phyloP scores from a whole-genome alignment of 371 early-diverging fungal species.

The Cokeromyces recurvatus region DNA sequence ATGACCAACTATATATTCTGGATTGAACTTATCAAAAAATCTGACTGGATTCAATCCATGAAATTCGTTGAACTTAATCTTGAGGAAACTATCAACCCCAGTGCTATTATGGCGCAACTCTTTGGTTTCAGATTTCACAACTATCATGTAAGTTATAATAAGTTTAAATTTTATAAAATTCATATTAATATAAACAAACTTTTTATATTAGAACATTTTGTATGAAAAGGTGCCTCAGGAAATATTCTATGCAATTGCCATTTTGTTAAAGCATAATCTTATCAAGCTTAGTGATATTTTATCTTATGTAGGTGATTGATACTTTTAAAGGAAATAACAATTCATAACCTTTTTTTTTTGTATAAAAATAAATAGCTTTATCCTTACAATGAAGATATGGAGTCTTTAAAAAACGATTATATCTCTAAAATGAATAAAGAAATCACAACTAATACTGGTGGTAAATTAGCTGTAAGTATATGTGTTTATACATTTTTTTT shows the following conservation, averaged over 20 bases:
- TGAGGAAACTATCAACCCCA: constrained; percentile 14
- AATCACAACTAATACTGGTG: constrained; percentile 35
- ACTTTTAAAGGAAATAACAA: too few species aligned
- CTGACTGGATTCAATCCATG: constrained; percentile 61
- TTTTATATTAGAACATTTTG: too few species aligned
- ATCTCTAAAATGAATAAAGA: constrained; percentile 47
- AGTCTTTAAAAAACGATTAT: constrained; percentile 41
- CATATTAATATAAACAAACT: too few species aligned
- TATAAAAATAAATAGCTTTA: constrained; percentile 43
- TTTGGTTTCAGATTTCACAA: constrained; percentile 82
- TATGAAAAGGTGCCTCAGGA: too few species aligned
- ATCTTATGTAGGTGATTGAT: constrained; percentile 62
- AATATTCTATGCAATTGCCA: constrained; percentile 33
- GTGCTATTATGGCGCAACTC: constrained; percentile 63
- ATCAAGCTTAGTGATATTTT: constrained; percentile 69
- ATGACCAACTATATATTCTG: constrained; percentile 74
- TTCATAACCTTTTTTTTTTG: neutral
- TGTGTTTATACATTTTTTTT: neutral
- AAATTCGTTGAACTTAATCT: constrained; percentile 5
- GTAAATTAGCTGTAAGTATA: constrained; percentile 26
- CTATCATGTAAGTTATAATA: constrained; percentile 40
- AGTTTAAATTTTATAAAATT: too few species aligned
- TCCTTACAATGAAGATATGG: constrained; percentile 56
- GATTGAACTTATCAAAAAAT: constrained; percentile 62
- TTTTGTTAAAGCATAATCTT: constrained; percentile 64